A percentile compares a stretch with the other conserved stretches of the same genome.
phyloP scores from a whole-genome alignment of 495 filamentous ascomycete genomes.

The Penicillium tannophilum region DNA sequence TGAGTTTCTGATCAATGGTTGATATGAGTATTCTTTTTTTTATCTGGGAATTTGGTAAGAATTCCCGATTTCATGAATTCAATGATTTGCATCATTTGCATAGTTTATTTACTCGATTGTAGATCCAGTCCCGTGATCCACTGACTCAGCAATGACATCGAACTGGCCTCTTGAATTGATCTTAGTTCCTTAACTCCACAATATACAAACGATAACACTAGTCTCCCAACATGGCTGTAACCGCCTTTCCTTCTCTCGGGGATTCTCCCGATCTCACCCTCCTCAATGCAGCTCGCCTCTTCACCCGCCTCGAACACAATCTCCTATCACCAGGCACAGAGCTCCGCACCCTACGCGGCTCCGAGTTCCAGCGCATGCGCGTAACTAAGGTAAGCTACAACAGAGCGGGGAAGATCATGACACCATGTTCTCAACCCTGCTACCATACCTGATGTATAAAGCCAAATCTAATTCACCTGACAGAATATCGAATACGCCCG shows the following conservation, averaged over 20 bases:
- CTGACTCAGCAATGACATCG: slow-evolving; percentile 11
- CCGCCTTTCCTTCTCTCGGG: slow-evolving; percentile 29
- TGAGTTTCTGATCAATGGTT: background rate
- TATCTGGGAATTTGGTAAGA: background rate
- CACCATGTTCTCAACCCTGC: background rate
- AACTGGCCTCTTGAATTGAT: background rate
- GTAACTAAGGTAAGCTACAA: slow-evolving; percentile 39
- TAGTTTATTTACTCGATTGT: background rate
- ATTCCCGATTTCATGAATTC: too few relatives aligned
- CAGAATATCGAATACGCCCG: slow-evolving; percentile 84
- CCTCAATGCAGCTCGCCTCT: slow-evolving; percentile 70
- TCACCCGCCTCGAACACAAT: slow-evolving; percentile 71
- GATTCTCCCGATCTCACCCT: slow-evolving; percentile 42
- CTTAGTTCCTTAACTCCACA: background rate
- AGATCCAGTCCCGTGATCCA: slow-evolving; percentile 1
- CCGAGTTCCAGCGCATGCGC: slow-evolving; percentile 70
- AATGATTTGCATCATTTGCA: too few relatives aligned
- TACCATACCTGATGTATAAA: too few relatives aligned
- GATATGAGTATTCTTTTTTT: too few relatives aligned
- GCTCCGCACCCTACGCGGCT: slow-evolving; percentile 58
- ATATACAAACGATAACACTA: background rate
- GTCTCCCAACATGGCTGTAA: slow-evolving; percentile 33
- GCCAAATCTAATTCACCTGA: background rate
- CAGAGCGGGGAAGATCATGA: background rate
- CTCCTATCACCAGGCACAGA: slow-evolving; percentile 68